Percentiles rank a stretch among this genome's conserved stretches.
phyloP scores from a whole-genome alignment of 306 rosid genomes.

The Begonia masoniana region DNA sequence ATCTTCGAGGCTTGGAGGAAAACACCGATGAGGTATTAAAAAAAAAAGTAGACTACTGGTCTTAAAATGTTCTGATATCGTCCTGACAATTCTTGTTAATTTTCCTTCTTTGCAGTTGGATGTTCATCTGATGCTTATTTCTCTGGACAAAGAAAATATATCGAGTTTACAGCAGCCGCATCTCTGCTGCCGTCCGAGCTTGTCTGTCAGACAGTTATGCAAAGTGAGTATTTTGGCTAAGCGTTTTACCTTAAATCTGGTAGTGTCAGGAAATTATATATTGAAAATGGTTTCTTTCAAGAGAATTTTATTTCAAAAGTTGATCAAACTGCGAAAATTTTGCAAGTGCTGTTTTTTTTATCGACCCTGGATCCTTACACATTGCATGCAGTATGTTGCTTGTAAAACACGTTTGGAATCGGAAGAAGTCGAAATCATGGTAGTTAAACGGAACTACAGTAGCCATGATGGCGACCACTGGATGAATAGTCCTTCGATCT shows the following conservation, averaged over 20 bases:
- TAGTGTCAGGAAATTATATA: background rate
- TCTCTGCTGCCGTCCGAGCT: conserved; percentile 72
- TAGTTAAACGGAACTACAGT: conserved; percentile 26
- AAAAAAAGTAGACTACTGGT: background rate
- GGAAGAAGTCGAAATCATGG: conserved; percentile 67
- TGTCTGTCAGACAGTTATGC: conserved; percentile 53
- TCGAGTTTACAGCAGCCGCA: conserved; percentile 69
- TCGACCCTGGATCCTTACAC: background rate
- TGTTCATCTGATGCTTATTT: conserved; percentile 61
- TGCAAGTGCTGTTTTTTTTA: no score
- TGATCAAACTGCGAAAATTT: background rate
- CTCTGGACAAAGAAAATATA: conserved; percentile 43
- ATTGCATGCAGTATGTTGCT: conserved; percentile 50
- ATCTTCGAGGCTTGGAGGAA: conserved; percentile 57
- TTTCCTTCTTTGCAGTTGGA: conserved; percentile 43
- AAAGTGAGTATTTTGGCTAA: conserved; percentile 43
- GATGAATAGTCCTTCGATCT: conserved; percentile 7
- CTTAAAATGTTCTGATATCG: no score
- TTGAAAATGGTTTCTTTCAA: no score
- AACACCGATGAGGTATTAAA: conserved; percentile 51
- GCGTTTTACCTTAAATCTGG: background rate
- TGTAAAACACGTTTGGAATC: conserved; percentile 38
- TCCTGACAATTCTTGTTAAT: no score
- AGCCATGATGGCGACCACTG: conserved; percentile 11
- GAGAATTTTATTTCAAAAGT: no score